A percentile compares a stretch with the other conserved stretches of the same genome.
Conservation (phyloP, 177 flowering plant genomes). For the Telopea speciosissima region DNA sequence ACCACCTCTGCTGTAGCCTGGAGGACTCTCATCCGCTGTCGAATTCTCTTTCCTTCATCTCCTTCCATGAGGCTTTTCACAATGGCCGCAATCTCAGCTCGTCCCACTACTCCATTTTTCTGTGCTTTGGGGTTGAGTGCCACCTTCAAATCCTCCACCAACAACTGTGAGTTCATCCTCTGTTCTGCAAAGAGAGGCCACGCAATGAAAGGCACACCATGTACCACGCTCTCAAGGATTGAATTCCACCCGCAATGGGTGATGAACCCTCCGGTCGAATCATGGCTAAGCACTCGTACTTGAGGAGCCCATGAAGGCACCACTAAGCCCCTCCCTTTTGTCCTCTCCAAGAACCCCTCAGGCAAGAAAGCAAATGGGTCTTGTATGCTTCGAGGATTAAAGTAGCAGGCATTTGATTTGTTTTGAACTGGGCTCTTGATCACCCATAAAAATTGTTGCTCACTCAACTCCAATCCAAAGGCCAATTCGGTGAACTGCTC, state of each 20-base stretch:
- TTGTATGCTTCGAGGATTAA: not conserved
- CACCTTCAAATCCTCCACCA: constrained; percentile 7
- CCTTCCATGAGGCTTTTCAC: constrained; percentile 10
- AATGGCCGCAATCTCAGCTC: not conserved
- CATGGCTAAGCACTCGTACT: constrained; percentile 14
- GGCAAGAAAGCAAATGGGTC: constrained; percentile 15
- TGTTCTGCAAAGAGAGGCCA: constrained; percentile 27
- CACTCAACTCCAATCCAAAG: constrained; percentile 20
- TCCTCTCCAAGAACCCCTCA: constrained; percentile 14
- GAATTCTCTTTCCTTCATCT: constrained; percentile 8
- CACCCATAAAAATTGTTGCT: constrained; percentile 23
- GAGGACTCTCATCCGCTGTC: not conserved
- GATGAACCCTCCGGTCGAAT: constrained; percentile 18
- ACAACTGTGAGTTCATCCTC: constrained; percentile 16
- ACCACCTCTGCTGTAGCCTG: not conserved
- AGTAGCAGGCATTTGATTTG: constrained; percentile 8
- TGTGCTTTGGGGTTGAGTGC: not conserved
- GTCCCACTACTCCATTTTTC: not conserved
- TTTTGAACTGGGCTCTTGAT: constrained; percentile 13
- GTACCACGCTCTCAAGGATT: constrained; percentile 12
- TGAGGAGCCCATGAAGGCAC: constrained; percentile 25
- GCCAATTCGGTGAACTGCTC: constrained; percentile 19
- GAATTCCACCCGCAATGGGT: constrained; percentile 30
- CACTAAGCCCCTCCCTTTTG: constrained; percentile 11
- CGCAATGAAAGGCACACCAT: constrained; percentile 21